Base-by-base conservation (phyloP, 148 eudicot genomes). In the Spergularia marina region DNA sequence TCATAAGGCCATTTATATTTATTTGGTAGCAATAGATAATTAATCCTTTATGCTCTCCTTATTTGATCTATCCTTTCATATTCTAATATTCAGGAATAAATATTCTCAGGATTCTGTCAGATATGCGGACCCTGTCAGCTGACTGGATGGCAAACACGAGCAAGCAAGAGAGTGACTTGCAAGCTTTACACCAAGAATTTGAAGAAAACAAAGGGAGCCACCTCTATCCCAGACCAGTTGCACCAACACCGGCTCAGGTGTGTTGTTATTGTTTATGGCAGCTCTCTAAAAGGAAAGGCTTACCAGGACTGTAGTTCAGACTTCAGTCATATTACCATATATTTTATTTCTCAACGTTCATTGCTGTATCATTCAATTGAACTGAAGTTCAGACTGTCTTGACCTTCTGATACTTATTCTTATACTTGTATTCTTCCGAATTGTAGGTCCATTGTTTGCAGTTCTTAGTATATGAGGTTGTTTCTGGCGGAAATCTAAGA, bases 101-200 rank as follows among this genome's bases (percentile, higher is more conserved):
- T 49, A 8, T 69, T 71, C 78, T 79, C 92, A 95, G 99, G 91
- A 91, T 95, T 82, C 90, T 95, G 78, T 92, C 97, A 65, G 99
- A 95, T 86, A 95, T 95, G 99, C 86, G 99, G 75, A 95, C 99
- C 36, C 96, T 95, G 80, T 89, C 99, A 70, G 99, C 99, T 4
- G 99, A 95, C 83, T 95, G 99, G 99, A 95, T 95, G 99, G 97
- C 99, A 67, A 95, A 90, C 78, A 95, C 97, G 74, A 88, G 86
- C 91, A 88, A 87, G 77, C 87, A 89, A 77, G 97, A 90, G 63
- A 76, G 84, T 74, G 91, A 90, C 54, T 53, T 92, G 74, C 97
- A 89, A 81, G 75, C 85, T 20, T 76, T 80, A 54, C 96, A 87
- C 68, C 97, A 85, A 76, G 97, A 92, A 58, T 88, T 91, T 71